phyloP scores from a whole-genome alignment of 1,284 basidiomycete genomes.

The Somion occarium region DNA sequence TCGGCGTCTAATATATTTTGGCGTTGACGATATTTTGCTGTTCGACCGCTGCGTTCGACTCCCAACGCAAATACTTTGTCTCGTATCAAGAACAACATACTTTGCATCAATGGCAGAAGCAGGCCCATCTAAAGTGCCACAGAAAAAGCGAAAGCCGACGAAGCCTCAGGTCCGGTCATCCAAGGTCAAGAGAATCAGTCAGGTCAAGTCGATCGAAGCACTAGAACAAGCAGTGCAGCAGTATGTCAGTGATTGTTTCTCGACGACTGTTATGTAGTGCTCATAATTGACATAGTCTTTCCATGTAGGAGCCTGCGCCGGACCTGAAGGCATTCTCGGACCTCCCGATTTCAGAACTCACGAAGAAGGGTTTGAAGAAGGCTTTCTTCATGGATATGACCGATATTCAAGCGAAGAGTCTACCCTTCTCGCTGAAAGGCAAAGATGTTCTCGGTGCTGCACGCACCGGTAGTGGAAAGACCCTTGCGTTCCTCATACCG shows the following conservation, averaged over 20 bases:
- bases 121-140: conserved; percentile 22
- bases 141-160: conserved; percentile 16
- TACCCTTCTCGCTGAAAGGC: conserved; percentile 61
- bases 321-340: conserved; percentile 54
- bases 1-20: too few relatives aligned
- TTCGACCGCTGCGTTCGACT: too few relatives aligned
- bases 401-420: conserved; percentile 67
- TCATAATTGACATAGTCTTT: conserved; percentile 18
- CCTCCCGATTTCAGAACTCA: conserved; percentile 64
- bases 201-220: conserved; percentile 49
- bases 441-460: conserved; percentile 77
- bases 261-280: not conserved
- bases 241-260: conserved; percentile 43
- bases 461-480: conserved; percentile 81
- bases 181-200: conserved; percentile 42
- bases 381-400: conserved; percentile 86
- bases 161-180: conserved; percentile 21
- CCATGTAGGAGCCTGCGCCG: conserved; percentile 40
- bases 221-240: conserved; percentile 49
- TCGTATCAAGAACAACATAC: too few relatives aligned
- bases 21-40: too few relatives aligned
- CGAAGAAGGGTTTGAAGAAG: conserved; percentile 77
- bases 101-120: conserved; percentile 27
- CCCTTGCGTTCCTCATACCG: conserved; percentile 78
- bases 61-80: too few relatives aligned